These are phyloP conservation scores for Populus pruinosa DNA, from an alignment of 345 rosid genomes.

Conservation along the genomic window DNA sequence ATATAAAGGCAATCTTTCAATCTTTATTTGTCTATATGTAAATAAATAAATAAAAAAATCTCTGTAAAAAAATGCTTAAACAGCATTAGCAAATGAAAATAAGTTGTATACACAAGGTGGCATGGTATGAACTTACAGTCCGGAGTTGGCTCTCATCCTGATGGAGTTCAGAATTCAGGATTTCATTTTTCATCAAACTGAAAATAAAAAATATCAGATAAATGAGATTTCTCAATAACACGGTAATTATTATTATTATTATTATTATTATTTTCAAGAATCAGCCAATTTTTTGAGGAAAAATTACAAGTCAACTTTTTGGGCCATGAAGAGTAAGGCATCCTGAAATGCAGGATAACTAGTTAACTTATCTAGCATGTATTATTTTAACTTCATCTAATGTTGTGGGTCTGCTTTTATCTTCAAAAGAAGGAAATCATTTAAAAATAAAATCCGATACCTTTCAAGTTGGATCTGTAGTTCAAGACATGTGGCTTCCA, in stretches of 20 bases:
- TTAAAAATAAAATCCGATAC: slow-evolving; percentile 19
- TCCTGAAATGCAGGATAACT: not conserved
- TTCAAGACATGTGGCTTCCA: slow-evolving; percentile 46
- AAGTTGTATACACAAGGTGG: not conserved
- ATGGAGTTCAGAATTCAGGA: slow-evolving; percentile 28
- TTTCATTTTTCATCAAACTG: slow-evolving; percentile 48
- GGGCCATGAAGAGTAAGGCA: not conserved
- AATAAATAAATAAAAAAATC: too few species aligned
- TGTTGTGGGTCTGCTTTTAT: not conserved
- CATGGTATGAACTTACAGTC: slow-evolving; percentile 48
- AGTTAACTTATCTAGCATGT: not conserved
- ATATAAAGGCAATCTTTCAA: not conserved
- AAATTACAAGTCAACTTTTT: not conserved
- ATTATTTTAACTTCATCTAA: not conserved
- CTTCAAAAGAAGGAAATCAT: not conserved
- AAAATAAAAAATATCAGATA: slow-evolving; percentile 22
- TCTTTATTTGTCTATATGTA: too few species aligned
- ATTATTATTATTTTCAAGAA: not conserved
- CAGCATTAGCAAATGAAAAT: not conserved
- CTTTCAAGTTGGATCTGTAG: slow-evolving; percentile 50
- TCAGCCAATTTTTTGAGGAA: not conserved
- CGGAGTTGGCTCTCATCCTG: slow-evolving; percentile 50
- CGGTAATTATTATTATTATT: not conserved
- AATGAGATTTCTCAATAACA: slow-evolving; percentile 15
- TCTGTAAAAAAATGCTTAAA: too few species aligned